Conservation (phyloP, 2,329 filamentous ascomycete species). For the Nigrospora osmanthi region DNA sequence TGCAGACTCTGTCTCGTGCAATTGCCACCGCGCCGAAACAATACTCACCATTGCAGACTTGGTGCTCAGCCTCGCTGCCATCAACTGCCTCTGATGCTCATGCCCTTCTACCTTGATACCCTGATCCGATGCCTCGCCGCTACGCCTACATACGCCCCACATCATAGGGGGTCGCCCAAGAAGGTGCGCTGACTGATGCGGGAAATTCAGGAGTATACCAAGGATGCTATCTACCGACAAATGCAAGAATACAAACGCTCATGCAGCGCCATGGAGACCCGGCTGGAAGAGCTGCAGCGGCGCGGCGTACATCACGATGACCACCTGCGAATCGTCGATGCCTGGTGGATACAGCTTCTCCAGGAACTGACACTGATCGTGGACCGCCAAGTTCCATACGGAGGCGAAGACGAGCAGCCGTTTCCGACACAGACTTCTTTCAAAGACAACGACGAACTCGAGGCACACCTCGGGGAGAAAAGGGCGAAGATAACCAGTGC, state of each 20-base stretch:
- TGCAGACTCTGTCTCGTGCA: constrained; percentile 10
- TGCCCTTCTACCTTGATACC: no score
- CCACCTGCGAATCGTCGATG: constrained; percentile 81
- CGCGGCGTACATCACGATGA: constrained; percentile 80
- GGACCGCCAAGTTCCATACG: constrained; percentile 17
- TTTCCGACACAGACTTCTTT: constrained; percentile 54
- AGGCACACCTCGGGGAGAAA: constrained; percentile 70
- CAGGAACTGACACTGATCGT: neutral
- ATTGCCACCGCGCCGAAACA: constrained; percentile 11
- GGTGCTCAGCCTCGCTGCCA: constrained; percentile 19
- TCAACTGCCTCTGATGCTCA: constrained; percentile 12
- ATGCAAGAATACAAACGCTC: constrained; percentile 98
- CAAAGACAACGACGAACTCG: constrained; percentile 63
- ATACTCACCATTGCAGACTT: constrained; percentile 25
- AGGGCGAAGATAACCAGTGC: constrained; percentile 69
- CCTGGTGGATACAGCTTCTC: constrained; percentile 88
- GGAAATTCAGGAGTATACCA: constrained; percentile 68
- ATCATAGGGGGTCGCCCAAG: neutral
- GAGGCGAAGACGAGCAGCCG: constrained; percentile 31
- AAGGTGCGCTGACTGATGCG: constrained; percentile 23
- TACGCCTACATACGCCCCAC: no score
- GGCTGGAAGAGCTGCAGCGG: constrained; percentile 73
- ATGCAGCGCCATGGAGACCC: constrained; percentile 71
- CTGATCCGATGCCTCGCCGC: no score
- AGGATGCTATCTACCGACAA: constrained; percentile 93